phyloP scores from a whole-genome alignment of 768 basidiomycete species.

The Cyclocybe aegerita region DNA sequence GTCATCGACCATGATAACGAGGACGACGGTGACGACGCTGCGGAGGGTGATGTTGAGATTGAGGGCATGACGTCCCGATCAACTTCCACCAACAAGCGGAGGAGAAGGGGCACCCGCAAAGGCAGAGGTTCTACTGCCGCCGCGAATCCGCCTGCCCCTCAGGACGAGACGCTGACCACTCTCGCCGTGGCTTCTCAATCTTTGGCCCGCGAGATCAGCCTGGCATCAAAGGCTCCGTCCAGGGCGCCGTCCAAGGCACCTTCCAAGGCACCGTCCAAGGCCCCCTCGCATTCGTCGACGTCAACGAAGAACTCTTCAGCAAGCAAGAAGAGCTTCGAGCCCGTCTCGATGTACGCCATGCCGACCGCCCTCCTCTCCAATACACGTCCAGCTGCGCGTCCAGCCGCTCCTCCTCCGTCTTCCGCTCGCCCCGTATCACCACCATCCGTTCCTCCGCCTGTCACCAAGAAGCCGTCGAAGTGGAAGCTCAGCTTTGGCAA shows the following conservation, averaged over 20 bases:
- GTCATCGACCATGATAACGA: constrained; percentile 55
- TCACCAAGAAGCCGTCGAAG: constrained; percentile 80
- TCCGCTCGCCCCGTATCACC: constrained; percentile 17
- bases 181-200: constrained; percentile 81
- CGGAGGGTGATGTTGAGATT: constrained; percentile 31
- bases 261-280: no score
- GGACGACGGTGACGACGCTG: constrained; percentile 45
- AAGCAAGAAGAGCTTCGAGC: constrained; percentile 34
- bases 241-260: constrained; percentile 27
- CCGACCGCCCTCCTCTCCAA: constrained; percentile 32
- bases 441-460: constrained; percentile 29
- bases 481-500: constrained; percentile 82
- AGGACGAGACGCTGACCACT: constrained; percentile 61
- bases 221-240: constrained; percentile 51
- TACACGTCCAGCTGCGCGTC: constrained; percentile 21
- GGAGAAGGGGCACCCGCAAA: constrained; percentile 85
- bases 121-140: constrained; percentile 56
- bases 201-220: constrained; percentile 82
- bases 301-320: constrained; percentile 12
- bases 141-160: constrained; percentile 30
- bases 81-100: constrained; percentile 72
- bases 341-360: constrained; percentile 44
- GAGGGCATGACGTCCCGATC: constrained; percentile 52
- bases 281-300: no score
- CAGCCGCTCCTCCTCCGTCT: constrained; percentile 18